Conservation (phyloP, 1,139 yeast genomes). For the Ogataea hybrid region DNA sequence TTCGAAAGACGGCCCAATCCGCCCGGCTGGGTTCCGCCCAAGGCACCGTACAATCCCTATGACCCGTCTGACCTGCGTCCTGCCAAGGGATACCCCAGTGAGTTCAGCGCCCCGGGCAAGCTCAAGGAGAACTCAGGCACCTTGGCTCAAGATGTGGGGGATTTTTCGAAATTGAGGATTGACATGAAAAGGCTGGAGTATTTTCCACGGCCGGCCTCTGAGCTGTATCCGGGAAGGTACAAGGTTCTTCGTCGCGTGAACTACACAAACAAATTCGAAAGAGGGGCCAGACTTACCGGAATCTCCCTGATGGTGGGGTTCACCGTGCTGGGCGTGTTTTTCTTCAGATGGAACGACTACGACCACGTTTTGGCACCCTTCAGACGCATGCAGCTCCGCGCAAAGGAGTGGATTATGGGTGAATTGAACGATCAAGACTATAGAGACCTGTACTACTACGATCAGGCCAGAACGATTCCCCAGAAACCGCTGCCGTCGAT, state of each 20-base stretch:
- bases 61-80: constrained; percentile 79
- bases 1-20: constrained; percentile 70
- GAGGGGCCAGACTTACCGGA: constrained; percentile 53
- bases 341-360: constrained; percentile 80
- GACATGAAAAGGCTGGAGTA: constrained; percentile 72
- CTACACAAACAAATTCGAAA: constrained; percentile 52
- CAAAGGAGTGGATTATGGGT: constrained; percentile 54
- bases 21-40: constrained; percentile 78
- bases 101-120: constrained; percentile 57
- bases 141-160: constrained; percentile 67
- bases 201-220: constrained; percentile 76
- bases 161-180: constrained; percentile 66
- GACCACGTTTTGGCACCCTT: constrained; percentile 73
- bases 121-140: constrained; percentile 52
- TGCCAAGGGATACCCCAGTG: constrained; percentile 83
- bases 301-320: constrained; percentile 46
- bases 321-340: constrained; percentile 60
- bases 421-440: constrained; percentile 54
- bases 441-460: constrained; percentile 50
- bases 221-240: constrained; percentile 75
- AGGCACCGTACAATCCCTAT: constrained; percentile 82
- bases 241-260: constrained; percentile 66
- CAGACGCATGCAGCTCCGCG: constrained; percentile 56
- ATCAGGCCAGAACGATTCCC: constrained; percentile 31
- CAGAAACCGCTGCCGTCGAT: constrained; percentile 31